Conservation (phyloP, 2,329 filamentous ascomycete genomes). For the Emmonsia crescens region DNA sequence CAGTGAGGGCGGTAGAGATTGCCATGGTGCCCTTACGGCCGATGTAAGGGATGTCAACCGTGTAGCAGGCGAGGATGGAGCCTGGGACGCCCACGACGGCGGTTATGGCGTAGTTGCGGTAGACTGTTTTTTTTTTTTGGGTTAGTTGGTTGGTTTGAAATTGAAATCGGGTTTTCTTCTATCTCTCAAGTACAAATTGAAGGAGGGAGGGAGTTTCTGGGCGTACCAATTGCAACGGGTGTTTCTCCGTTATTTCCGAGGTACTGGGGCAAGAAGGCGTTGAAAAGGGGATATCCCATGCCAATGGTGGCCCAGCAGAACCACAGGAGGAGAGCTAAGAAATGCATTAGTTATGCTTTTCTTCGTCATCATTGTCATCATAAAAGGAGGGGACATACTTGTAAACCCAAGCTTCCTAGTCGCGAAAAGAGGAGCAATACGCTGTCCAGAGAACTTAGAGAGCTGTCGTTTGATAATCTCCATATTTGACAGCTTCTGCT, state of each 20-base stretch:
- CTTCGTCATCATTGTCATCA: neutral
- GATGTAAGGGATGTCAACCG: constrained; percentile 58
- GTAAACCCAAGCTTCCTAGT: constrained; percentile 38
- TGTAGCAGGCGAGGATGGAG: constrained; percentile 60
- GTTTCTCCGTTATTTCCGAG: constrained; percentile 48
- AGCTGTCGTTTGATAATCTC: constrained; percentile 51
- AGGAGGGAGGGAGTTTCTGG: constrained; percentile 1
- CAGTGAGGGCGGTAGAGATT: constrained; percentile 41
- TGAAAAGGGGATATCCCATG: constrained; percentile 81
- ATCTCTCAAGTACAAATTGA: too few relatives aligned
- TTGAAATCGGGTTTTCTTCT: too few relatives aligned
- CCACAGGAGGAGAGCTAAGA: constrained; percentile 47
- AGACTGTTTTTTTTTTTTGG: constrained; percentile 30
- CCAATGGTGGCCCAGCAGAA: constrained; percentile 75
- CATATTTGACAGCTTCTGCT: constrained; percentile 30
- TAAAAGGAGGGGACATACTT: constrained; percentile 25
- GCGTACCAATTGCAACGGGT: constrained; percentile 26
- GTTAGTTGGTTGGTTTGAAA: neutral
- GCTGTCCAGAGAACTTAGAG: constrained; percentile 54
- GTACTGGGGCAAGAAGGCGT: constrained; percentile 82
- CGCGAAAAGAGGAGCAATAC: constrained; percentile 53
- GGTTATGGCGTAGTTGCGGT: constrained; percentile 75
- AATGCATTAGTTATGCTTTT: neutral
- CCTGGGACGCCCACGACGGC: constrained; percentile 67
- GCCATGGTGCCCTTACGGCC: constrained; percentile 49